Evolutionary conservation across 108 stramenopile species (phyloP).

Genomic region (Nitzschia sp.): DNA sequence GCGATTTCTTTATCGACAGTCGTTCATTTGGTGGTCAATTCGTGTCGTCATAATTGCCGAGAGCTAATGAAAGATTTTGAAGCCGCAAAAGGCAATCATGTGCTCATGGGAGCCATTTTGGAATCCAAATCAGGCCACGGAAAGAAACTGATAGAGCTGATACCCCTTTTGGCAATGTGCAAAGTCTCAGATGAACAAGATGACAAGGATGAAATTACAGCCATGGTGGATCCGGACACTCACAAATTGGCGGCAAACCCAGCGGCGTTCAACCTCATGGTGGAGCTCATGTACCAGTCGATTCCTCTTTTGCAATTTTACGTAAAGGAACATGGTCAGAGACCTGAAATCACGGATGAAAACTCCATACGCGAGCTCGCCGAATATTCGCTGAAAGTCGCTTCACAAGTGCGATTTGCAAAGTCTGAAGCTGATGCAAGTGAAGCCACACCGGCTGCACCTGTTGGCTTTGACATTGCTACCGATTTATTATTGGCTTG

Average conservation of each 20-base stretch:
- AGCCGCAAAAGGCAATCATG: conserved; percentile 86
- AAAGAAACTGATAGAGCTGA: conserved; percentile 76
- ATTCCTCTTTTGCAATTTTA: conserved; percentile 67
- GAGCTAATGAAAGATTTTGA: conserved; percentile 90
- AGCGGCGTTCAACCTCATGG: conserved; percentile 69
- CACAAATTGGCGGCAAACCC: conserved; percentile 63
- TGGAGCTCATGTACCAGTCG: conserved; percentile 72
- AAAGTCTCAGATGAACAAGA: conserved; percentile 39
- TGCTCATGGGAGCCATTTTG: conserved; percentile 74
- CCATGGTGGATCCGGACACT: conserved; percentile 19
- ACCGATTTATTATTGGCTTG: conserved; percentile 79
- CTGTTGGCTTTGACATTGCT: conserved; percentile 28
- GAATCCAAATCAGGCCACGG: conserved; percentile 67
- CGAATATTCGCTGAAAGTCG: conserved; percentile 52
- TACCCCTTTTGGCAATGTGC: conserved; percentile 69
- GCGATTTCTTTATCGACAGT: conserved; percentile 80
- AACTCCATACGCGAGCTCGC: conserved; percentile 43
- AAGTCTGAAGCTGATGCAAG: neutral
- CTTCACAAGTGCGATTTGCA: conserved; percentile 47
- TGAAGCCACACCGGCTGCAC: conserved; percentile 5
- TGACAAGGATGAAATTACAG: conserved; percentile 18
- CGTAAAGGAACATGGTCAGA: conserved; percentile 47
- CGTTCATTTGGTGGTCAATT: conserved; percentile 70
- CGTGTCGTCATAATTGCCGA: conserved; percentile 68
- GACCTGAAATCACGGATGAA: conserved; percentile 42